Percentiles rank a stretch among this genome's conserved stretches.
Evolutionary conservation across 345 rosid species (phyloP).

Genomic region (Iberis pinnata): DNA sequence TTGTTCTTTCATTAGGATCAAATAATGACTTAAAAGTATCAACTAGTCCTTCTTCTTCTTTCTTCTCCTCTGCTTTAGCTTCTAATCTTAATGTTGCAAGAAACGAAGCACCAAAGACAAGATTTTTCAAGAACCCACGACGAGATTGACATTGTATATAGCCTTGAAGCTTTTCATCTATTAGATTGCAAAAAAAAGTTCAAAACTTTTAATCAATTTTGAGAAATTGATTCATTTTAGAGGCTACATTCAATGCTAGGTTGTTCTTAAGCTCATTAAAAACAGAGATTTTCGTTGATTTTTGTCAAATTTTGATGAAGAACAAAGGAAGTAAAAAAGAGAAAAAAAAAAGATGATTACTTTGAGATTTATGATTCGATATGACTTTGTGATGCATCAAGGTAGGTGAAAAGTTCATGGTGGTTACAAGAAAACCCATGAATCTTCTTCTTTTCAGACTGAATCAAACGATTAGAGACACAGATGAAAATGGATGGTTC

Average conservation of each 20-base stretch:
- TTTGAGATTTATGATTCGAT: constrained; percentile 13
- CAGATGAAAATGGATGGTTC: constrained; percentile 16
- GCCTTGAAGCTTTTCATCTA: constrained; percentile 29
- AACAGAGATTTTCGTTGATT: too few species aligned
- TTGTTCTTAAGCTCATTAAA: too few species aligned
- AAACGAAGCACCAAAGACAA: constrained; percentile 15
- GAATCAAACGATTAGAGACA: too few species aligned
- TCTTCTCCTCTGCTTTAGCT: constrained; percentile 19
- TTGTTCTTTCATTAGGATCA: constrained; percentile 73
- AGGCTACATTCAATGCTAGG: too few species aligned
- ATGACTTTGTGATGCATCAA: constrained; percentile 8
- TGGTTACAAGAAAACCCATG: constrained; percentile 25
- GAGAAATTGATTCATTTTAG: too few species aligned
- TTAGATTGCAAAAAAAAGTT: too few species aligned
- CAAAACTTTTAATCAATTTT: background rate
- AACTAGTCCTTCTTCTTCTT: constrained; percentile 46
- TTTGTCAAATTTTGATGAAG: too few species aligned
- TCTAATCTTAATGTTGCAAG: constrained; percentile 8
- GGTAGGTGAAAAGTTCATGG: constrained; percentile 20
- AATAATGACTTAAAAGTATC: constrained; percentile 62
- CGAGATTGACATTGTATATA: too few species aligned
- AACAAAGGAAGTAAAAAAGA: too few species aligned
- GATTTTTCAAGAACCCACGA: too few species aligned
- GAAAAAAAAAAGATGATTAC: background rate
- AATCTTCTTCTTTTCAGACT: background rate